Evolutionary conservation across 2,329 filamentous ascomycete genomes (phyloP).

Genomic region (Aspergillus unguis): DNA sequence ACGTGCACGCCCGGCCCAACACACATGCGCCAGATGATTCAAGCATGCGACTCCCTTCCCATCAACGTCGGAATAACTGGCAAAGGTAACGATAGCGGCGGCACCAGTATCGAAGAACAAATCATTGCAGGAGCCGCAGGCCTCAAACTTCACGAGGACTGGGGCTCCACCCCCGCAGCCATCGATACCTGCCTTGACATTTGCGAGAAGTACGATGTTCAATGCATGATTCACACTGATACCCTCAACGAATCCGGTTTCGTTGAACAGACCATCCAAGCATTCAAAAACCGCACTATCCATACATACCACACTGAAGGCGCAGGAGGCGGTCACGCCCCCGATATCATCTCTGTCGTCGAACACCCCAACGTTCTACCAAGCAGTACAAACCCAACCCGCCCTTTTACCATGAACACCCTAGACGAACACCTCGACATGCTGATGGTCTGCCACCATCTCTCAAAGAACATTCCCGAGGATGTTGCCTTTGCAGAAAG

Average conservation of each 20-base stretch:
- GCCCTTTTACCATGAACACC: conserved; percentile 87
- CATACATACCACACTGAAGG: conserved; percentile 98
- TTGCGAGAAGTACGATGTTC: conserved; percentile 87
- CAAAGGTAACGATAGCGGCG: conserved; percentile 83
- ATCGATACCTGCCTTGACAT: conserved; percentile 83
- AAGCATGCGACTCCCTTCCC: conserved; percentile 76
- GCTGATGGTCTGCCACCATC: conserved; percentile 96
- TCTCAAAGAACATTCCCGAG: conserved; percentile 88
- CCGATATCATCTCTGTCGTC: conserved; percentile 92
- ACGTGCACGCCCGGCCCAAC: conserved; percentile 86
- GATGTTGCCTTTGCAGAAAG: conserved; percentile 94
- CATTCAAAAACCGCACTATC: conserved; percentile 82
- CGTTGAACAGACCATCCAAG: conserved; percentile 83
- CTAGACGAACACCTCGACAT: conserved; percentile 96
- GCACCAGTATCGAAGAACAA: conserved; percentile 71
- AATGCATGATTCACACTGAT: conserved; percentile 93
- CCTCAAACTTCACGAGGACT: conserved; percentile 93
- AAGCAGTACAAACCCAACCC: conserved; percentile 85
- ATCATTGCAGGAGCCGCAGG: conserved; percentile 80
- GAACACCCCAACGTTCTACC: conserved; percentile 86
- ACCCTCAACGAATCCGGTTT: conserved; percentile 97
- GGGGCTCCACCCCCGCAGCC: conserved; percentile 85
- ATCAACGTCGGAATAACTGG: conserved; percentile 88
- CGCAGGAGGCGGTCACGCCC: conserved; percentile 89
- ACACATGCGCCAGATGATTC: conserved; percentile 84